A percentile compares a stretch with the other conserved stretches of the same genome.
Conservation (phyloP, 2,329 filamentous ascomycete genomes). For the Mollisiaceae sp. region DNA sequence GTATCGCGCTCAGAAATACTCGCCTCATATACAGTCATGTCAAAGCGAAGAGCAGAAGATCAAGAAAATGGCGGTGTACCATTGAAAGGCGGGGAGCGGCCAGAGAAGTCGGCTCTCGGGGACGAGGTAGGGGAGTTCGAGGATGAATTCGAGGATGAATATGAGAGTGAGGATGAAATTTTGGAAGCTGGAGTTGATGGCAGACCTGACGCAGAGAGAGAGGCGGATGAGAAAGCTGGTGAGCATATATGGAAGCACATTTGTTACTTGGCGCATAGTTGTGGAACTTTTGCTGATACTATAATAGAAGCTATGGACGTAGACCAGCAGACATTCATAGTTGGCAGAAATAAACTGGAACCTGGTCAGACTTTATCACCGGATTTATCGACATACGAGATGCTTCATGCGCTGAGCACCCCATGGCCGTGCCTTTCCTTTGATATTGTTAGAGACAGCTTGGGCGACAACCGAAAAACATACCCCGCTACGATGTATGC, state of each 20-base stretch:
- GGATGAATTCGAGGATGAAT: conserved; percentile 93
- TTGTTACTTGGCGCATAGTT: conserved; percentile 21
- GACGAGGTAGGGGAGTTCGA: conserved; percentile 82
- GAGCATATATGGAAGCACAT: conserved; percentile 36
- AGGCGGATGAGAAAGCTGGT: conserved; percentile 84
- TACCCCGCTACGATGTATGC: conserved; percentile 96
- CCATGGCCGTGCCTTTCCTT: conserved; percentile 98
- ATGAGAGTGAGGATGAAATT: conserved; percentile 90
- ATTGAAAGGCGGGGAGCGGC: conserved; percentile 65
- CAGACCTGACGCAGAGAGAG: conserved; percentile 86
- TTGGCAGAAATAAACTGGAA: conserved; percentile 88
- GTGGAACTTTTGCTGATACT: conserved; percentile 29
- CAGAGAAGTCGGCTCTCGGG: conserved; percentile 69
- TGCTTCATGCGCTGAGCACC: conserved; percentile 93
- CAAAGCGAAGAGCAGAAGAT: conserved; percentile 62
- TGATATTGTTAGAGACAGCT: conserved; percentile 83
- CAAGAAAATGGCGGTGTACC: conserved; percentile 52
- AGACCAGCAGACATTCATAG: conserved; percentile 94
- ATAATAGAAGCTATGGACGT: conserved; percentile 81
- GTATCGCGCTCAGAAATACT: background rate
- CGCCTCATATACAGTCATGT: conserved; percentile 47
- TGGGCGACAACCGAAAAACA: conserved; percentile 88
- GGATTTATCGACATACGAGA: conserved; percentile 93
- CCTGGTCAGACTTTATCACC: conserved; percentile 90
- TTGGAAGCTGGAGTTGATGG: conserved; percentile 94